phyloP scores from a whole-genome alignment of 2,329 filamentous ascomycete species.

The Aspergillus niger region DNA sequence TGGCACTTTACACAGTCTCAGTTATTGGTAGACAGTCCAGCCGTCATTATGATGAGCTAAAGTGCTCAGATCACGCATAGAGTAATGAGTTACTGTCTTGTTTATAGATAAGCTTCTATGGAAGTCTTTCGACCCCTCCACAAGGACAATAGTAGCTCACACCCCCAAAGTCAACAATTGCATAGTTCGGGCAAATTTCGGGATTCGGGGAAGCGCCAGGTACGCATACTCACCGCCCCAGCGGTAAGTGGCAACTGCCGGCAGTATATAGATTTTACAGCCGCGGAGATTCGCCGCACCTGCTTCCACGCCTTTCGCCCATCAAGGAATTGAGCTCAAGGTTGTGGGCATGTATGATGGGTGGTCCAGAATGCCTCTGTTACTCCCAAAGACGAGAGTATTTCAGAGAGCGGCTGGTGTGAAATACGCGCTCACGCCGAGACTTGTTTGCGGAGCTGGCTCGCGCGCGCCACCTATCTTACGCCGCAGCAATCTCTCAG shows the following conservation, averaged over 20 bases:
- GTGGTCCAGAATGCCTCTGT: constrained; percentile 25
- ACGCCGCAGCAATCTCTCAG: constrained; percentile 1
- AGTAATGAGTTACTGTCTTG: too few relatives aligned
- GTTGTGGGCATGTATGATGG: constrained; percentile 16
- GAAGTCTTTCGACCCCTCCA: too few relatives aligned
- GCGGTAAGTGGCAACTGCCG: constrained; percentile 11
- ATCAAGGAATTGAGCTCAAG: neutral
- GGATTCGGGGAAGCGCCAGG: too few relatives aligned
- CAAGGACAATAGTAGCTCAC: too few relatives aligned
- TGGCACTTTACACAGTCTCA: too few relatives aligned
- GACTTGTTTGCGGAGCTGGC: constrained; percentile 2
- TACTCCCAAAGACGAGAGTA: constrained; percentile 23
- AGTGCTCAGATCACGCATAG: too few relatives aligned
- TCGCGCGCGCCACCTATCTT: neutral
- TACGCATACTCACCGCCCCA: constrained; percentile 5
- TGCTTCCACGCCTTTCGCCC: neutral
- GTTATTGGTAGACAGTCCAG: too few relatives aligned
- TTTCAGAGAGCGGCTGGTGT: constrained; percentile 11
- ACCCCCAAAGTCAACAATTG: too few relatives aligned
- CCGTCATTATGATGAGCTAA: too few relatives aligned
- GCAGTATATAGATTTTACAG: constrained; percentile 14
- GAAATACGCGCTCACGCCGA: constrained; percentile 1
- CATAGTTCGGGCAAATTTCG: too few relatives aligned
- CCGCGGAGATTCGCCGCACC: neutral
- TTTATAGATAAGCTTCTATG: too few relatives aligned